Evolutionary conservation across 257 asterid species (phyloP), one percentile per base, ranked within the genome.

Genomic region (Solanum raphanifolium): DNA sequence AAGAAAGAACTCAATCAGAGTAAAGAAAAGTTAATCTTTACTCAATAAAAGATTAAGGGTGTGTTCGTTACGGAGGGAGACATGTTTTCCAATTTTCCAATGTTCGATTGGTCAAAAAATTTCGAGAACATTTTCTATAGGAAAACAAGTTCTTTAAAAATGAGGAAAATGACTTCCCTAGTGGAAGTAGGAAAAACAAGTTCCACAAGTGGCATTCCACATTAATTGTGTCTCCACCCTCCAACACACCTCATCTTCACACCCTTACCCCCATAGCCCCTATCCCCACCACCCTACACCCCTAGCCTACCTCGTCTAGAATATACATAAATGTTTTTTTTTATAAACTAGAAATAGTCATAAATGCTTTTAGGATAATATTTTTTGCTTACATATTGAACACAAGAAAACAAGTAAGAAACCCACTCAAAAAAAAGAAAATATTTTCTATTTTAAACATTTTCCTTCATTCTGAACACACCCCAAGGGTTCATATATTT

Each of bases 1-100:
- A 34, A 78, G 84, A 58, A 48, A 84, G 76, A 41, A 87, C 76
- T 92, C 87, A 83, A 48, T 89, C 88, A 89, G 87, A 91, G 88
- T 86, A 58, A 46, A 35, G 38, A 86, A 32, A 32, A 36, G 69
- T 18, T 48, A 29, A 48, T 48, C 41, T 82, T 46, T 82, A 48
- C 41, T 82, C 43, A 5, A 46, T 46, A 46, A 27, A 81, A 46
- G 39, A 46, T 81, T 81, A 79, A 27, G 39, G 85, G 29, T 46
- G 72, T 65, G 15, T 65, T 65, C 1, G 16, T 25, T n/a, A n/a
- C 8, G 7, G 31, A 65, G 18, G 72, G 32, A 65, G 29, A n/a
- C 32, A n/a, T n/a, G 18, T n/a, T 65, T n/a, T 65, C 29, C 32
- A n/a, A 65, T 65, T 65, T 65, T n/a, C 31, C 16, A 5, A n/a